Conservation (phyloP, 441 rosid species). For the Syzygium malaccense region DNA sequence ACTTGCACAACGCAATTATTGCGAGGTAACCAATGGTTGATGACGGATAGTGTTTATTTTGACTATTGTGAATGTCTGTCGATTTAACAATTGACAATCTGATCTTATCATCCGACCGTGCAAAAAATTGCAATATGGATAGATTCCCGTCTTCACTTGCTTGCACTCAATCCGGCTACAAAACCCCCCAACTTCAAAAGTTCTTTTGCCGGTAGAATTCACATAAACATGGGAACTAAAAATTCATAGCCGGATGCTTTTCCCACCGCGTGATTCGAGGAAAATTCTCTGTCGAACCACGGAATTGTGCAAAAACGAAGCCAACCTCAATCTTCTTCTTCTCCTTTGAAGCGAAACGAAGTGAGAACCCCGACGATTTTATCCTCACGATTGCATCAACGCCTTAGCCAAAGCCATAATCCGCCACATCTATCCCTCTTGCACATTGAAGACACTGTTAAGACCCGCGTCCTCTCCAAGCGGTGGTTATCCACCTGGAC, state of each 20-base stretch:
- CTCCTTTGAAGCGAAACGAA: not conserved
- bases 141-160: not conserved
- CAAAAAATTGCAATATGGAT: not conserved
- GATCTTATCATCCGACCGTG: not conserved
- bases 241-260: not conserved
- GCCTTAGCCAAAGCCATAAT: not conserved
- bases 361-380: not conserved
- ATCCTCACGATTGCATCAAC: fast-evolving
- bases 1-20: not conserved
- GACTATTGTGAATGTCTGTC: not conserved
- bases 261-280: not conserved
- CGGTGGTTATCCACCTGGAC: not conserved
- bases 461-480: not conserved
- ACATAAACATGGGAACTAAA: not conserved
- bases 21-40: not conserved
- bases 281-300: not conserved
- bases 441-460: not conserved
- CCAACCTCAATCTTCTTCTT: not conserved
- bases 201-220: not conserved
- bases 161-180: not conserved
- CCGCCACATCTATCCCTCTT: not conserved
- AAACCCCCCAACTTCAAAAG: not conserved
- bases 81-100: not conserved
- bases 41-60: not conserved
- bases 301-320: not conserved